Base-by-base conservation (phyloP, 805 yeast species). In the Huiozyma sinensis region DNA sequence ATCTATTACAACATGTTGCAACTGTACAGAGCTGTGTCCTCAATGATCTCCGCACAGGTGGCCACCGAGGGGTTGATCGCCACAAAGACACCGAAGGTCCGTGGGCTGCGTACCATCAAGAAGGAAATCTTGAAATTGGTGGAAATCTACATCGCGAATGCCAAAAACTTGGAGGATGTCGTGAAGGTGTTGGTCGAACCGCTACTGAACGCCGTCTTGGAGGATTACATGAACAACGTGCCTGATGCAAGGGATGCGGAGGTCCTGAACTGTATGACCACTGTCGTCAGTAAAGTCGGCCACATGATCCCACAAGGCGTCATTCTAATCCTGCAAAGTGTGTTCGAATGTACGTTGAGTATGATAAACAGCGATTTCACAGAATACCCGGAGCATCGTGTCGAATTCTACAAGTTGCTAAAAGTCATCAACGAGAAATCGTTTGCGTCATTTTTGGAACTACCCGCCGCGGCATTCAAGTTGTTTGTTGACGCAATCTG, bases 161-260 rank as follows among this genome's bases (percentile, higher is more conserved):
- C 97, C 7, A 94, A 83, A 55, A 83, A 87, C 57, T 69, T 75
- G 47, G 89, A 88, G 47, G 90, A 86, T 54, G 81, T 90, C 42
- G 95, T 85, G 27, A 73, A 79, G 41, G 87, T 83, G 50, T 73
- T 92, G 51, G 80, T 88, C 4, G 85, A 84, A 50, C 94, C 95
- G 30, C 69, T 92, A 57, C 76, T 92, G 49, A 73, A 73, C 38
- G 86, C 97, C 0, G 89, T 87, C 11, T 73, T 92, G 50, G 94
- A 83, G 48, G 99, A 92, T 63, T 92, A 92, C 67, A 78, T 77
- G 56, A 69, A 78, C 12, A 85, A 85, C 58, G 95, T 88, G 32
- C 95, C 97, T 4, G 95, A 88, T 68, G 96, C 97, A 7, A 81
- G 97, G 61, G 98, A 92, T 67, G 95, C 96, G 6, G 98, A 92